Conservation (phyloP, 148 eudicot genomes). For the Rhododendron henanense region DNA sequence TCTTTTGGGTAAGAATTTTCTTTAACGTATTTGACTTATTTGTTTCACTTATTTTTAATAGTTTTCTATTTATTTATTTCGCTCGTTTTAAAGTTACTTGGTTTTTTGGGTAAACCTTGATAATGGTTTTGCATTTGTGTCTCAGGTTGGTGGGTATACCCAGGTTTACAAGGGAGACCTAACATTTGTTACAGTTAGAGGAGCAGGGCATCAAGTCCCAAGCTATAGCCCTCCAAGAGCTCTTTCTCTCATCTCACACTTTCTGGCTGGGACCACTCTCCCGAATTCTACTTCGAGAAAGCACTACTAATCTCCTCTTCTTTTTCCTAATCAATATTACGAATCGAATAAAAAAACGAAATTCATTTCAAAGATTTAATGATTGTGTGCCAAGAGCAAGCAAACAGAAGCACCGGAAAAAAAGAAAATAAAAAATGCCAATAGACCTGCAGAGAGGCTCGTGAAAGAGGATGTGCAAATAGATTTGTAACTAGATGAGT, state of each 20-base stretch:
- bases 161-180: constrained; percentile 48
- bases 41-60: neutral
- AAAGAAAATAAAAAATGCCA: no score
- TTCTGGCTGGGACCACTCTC: constrained; percentile 53
- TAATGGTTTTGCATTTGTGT: neutral
- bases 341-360: neutral
- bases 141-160: constrained; percentile 65
- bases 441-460: no score
- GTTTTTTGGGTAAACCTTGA: neutral
- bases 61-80: neutral
- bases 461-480: no score
- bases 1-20: neutral
- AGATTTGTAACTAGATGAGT: no score
- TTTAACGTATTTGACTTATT: neutral
- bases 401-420: neutral
- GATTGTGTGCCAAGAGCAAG: neutral
- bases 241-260: constrained; percentile 51
- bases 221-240: constrained; percentile 54
- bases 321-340: neutral
- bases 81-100: neutral
- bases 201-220: constrained; percentile 79
- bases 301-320: neutral
- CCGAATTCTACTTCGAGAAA: constrained; percentile 14
- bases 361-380: neutral
- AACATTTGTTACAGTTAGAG: constrained; percentile 70